A percentile compares a stretch with the other conserved stretches of the same genome.
These are phyloP conservation scores for Rhizoctonia solani DNA, from an alignment of 1,284 basidiomycete genomes.

Conservation along the genomic window DNA sequence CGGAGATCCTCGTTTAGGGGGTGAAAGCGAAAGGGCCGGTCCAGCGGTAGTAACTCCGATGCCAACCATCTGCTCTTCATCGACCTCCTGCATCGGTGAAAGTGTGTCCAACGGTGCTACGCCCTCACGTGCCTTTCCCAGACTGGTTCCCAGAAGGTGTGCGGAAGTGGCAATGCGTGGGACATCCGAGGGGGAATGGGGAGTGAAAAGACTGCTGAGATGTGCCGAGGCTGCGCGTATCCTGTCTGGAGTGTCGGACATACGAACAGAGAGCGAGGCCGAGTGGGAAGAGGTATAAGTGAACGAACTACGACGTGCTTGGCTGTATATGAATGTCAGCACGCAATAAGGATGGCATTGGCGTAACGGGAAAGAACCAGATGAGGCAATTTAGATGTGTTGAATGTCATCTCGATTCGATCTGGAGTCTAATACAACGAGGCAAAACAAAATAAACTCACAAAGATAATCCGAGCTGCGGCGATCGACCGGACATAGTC, in stretches of 20 bases:
- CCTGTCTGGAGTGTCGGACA: conserved; percentile 28
- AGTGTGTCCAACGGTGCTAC: conserved; percentile 24
- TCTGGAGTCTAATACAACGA: neutral
- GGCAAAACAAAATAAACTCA: conserved; percentile 5
- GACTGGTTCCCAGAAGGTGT: conserved; percentile 11
- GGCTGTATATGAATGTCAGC: conserved; percentile 17
- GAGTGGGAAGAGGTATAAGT: conserved; percentile 4
- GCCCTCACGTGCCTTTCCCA: conserved; percentile 19
- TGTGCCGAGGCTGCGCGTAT: conserved; percentile 28
- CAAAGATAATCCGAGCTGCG: neutral
- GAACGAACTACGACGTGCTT: conserved; percentile 8
- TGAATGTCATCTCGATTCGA: too few relatives aligned
- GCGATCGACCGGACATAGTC: neutral
- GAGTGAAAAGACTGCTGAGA: conserved; percentile 1
- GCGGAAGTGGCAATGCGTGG: conserved; percentile 24
- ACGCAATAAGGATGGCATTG: conserved; percentile 22
- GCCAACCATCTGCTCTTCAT: conserved; percentile 20
- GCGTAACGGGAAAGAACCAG: neutral
- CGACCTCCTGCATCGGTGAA: conserved; percentile 22
- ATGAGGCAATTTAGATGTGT: neutral
- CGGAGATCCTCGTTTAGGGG: too few relatives aligned
- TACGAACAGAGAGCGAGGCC: conserved; percentile 4
- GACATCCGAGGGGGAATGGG: neutral
- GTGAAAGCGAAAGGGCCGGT: neutral
- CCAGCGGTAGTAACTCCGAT: conserved; percentile 8